phyloP scores from a whole-genome alignment of 306 rosid species.

The Rosa chinensis region DNA sequence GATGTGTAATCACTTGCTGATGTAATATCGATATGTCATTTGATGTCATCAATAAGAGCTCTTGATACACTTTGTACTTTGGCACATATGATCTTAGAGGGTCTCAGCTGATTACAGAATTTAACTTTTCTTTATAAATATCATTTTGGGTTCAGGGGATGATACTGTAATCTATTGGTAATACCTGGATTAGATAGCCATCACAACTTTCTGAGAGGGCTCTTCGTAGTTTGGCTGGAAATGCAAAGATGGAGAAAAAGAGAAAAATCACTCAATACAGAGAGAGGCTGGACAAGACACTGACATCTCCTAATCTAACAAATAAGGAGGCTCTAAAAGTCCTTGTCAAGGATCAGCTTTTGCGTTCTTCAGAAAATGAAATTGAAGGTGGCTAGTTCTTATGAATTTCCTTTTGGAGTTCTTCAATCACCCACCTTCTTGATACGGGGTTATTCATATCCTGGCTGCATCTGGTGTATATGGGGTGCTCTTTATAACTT shows the following conservation, averaged over 20 bases:
- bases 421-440: neutral
- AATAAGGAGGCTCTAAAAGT: slow-evolving; percentile 45
- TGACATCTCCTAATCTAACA: slow-evolving; percentile 65
- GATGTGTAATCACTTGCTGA: neutral
- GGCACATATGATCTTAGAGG: neutral
- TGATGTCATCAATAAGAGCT: neutral
- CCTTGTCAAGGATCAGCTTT: slow-evolving; percentile 67
- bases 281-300: slow-evolving; percentile 73
- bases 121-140: neutral
- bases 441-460: neutral
- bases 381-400: slow-evolving; percentile 48
- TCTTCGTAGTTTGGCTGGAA: slow-evolving; percentile 26
- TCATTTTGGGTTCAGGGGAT: slow-evolving; percentile 24
- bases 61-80: neutral
- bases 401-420: slow-evolving; percentile 8
- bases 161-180: slow-evolving; percentile 14
- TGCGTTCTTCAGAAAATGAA: slow-evolving; percentile 40
- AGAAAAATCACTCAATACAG: slow-evolving; percentile 64
- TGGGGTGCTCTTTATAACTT: slow-evolving; percentile 3
- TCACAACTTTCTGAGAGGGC: slow-evolving; percentile 25
- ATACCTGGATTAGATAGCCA: slow-evolving; percentile 12
- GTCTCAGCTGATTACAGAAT: slow-evolving; percentile 1
- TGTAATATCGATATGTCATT: too few species aligned
- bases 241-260: slow-evolving; percentile 60
- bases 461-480: slow-evolving; percentile 3